Percentiles rank a stretch among this genome's conserved stretches.
Evolutionary conservation across 768 basidiomycete genomes (phyloP).

Genomic region (Saitozyma podzolica): DNA sequence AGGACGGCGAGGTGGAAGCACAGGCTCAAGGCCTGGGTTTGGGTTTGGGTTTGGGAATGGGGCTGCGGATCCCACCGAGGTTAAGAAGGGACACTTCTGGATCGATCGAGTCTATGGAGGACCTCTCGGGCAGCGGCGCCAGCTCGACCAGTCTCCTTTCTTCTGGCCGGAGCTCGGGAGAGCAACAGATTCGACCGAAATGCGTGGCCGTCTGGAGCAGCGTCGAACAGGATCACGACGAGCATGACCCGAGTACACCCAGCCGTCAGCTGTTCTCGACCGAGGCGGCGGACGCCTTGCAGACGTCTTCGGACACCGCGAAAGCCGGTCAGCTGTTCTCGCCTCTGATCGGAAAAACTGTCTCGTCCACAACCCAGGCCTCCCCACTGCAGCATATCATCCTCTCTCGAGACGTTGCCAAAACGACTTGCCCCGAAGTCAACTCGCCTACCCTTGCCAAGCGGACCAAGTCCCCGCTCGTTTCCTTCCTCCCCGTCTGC

Average conservation of each 20-base stretch:
- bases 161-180: constrained; percentile 33
- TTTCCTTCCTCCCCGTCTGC: constrained; percentile 28
- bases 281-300: constrained; percentile 6
- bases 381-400: too few species aligned
- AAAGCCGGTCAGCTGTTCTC: constrained; percentile 1
- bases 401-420: neutral
- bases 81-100: constrained; percentile 29
- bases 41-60: too few species aligned
- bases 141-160: constrained; percentile 31
- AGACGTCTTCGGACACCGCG: constrained; percentile 16
- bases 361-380: too few species aligned
- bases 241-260: constrained; percentile 24
- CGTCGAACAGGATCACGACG: constrained; percentile 19
- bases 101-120: constrained; percentile 38
- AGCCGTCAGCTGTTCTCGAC: constrained; percentile 26
- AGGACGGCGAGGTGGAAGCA: too few species aligned
- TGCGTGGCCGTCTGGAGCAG: constrained; percentile 30
- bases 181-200: constrained; percentile 25
- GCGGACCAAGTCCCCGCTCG: constrained; percentile 19
- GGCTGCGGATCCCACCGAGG: neutral
- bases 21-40: too few species aligned
- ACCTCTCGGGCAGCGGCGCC: constrained; percentile 33
- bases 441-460: constrained; percentile 5
- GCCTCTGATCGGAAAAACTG: too few species aligned
- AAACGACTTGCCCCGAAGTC: constrained; percentile 3